Evolutionary conservation across 495 filamentous ascomycete genomes (phyloP).

Genomic region (Penicillium chermesinum): DNA sequence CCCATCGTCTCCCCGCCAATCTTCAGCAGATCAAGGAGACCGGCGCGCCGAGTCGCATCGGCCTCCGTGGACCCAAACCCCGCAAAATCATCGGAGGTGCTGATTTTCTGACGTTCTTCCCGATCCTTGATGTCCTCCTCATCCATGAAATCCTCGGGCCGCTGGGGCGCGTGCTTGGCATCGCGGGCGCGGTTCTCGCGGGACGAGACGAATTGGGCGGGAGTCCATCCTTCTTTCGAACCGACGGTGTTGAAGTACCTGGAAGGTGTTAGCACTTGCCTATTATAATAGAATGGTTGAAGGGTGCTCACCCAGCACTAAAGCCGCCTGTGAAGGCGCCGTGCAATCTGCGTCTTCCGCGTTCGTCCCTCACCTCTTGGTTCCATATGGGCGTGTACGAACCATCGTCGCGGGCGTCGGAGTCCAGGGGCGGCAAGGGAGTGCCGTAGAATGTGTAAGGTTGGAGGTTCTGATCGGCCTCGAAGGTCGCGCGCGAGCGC

Average conservation of each 20-base stretch:
- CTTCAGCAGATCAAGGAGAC: slow-evolving; percentile 71
- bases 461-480: slow-evolving; percentile 68
- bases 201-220: slow-evolving; percentile 86
- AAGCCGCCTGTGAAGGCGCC: slow-evolving; percentile 96
- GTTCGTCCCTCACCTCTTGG: slow-evolving; percentile 93
- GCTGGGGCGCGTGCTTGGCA: slow-evolving; percentile 52
- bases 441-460: slow-evolving; percentile 83
- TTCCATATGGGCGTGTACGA: slow-evolving; percentile 95
- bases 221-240: slow-evolving; percentile 96
- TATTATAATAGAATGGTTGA: background rate
- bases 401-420: slow-evolving; percentile 79
- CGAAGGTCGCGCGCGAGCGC: slow-evolving; percentile 69
- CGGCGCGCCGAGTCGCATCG: slow-evolving; percentile 47
- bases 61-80: slow-evolving; percentile 67
- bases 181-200: slow-evolving; percentile 73
- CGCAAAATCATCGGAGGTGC: slow-evolving; percentile 67
- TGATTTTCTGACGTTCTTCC: slow-evolving; percentile 66
- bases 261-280: slow-evolving; percentile 9
- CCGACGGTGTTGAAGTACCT: slow-evolving; percentile 98
- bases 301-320: slow-evolving; percentile 74
- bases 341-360: slow-evolving; percentile 84
- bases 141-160: slow-evolving; percentile 94
- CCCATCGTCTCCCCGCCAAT: slow-evolving; percentile 82
- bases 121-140: slow-evolving; percentile 91
- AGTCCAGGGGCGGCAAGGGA: slow-evolving; percentile 74